Conservation (phyloP, 495 filamentous ascomycete species). For the Penicillium chermesinum region DNA sequence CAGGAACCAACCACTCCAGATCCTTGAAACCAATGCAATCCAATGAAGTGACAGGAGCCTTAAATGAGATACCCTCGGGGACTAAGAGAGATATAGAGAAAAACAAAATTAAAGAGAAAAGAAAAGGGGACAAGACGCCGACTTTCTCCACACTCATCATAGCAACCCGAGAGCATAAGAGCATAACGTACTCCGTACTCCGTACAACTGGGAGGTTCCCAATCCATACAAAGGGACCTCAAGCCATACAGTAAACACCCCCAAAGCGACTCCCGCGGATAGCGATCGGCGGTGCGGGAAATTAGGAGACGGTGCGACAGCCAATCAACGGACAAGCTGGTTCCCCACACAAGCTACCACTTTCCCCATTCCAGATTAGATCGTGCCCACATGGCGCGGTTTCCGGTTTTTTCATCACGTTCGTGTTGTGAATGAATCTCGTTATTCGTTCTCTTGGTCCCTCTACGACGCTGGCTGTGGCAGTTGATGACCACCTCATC, state of each 20-base stretch:
- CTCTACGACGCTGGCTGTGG: too few species aligned
- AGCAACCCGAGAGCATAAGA: too few species aligned
- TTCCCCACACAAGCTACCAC: conserved; percentile 10
- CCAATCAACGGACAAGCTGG: conserved; percentile 6
- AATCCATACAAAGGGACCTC: background rate
- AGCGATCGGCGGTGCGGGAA: conserved; percentile 25
- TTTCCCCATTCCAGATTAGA: conserved; percentile 10
- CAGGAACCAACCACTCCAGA: too few species aligned
- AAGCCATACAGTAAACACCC: background rate
- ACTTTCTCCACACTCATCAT: too few species aligned
- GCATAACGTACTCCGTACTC: too few species aligned
- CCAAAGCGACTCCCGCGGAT: background rate
- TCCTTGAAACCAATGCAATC: too few species aligned
- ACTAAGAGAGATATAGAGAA: too few species aligned
- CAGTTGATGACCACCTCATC: too few species aligned
- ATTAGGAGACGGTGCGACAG: conserved; percentile 5
- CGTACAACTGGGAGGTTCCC: too few species aligned
- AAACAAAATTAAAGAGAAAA: background rate
- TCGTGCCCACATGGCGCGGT: conserved; percentile 18
- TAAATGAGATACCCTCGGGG: too few species aligned
- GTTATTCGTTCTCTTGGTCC: background rate
- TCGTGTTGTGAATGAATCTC: background rate
- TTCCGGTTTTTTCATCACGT: conserved; percentile 12
- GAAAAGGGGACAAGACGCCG: background rate
- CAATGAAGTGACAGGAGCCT: too few species aligned